These are phyloP conservation scores for Trichosanthes truncata DNA, from an alignment of 306 rosid genomes.

Conservation along the genomic window DNA sequence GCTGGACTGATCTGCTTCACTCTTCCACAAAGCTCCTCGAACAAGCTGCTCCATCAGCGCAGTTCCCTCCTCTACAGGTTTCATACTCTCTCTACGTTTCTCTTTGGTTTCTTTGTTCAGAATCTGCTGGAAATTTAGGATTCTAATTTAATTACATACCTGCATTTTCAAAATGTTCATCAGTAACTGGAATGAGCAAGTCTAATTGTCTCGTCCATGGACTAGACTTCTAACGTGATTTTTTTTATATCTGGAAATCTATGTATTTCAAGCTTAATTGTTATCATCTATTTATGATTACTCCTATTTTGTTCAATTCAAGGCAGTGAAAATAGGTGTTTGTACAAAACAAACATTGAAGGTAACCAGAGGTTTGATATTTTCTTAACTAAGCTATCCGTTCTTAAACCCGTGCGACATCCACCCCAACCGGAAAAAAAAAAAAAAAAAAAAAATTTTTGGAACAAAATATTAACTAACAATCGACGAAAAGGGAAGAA, in stretches of 20 bases:
- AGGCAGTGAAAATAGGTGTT: not conserved
- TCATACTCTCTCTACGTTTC: not conserved
- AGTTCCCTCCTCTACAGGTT: constrained; percentile 98
- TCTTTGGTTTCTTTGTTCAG: constrained; percentile 12
- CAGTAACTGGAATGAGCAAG: not conserved
- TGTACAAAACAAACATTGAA: not conserved
- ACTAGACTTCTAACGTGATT: not conserved
- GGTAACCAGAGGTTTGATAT: not conserved
- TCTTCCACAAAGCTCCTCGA: constrained; percentile 96
- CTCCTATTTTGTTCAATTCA: not conserved
- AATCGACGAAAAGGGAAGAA: not conserved
- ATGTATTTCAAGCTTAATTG: not conserved
- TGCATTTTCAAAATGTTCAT: not conserved
- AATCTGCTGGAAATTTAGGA: not conserved
- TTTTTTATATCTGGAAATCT: not conserved
- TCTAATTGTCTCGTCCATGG: not conserved
- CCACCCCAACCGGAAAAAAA: not conserved
- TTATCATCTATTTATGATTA: not conserved
- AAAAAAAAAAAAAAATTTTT: not conserved
- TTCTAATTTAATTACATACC: not conserved
- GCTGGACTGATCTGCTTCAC: constrained; percentile 83
- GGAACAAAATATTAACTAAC: not conserved
- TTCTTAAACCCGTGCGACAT: not conserved
- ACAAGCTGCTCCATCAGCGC: constrained; percentile 95
- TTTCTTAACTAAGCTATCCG: not conserved